Percentiles rank a stretch among this genome's conserved stretches.
Evolutionary conservation across 345 rosid species (phyloP).

Genomic region (Citrus sinensis): DNA sequence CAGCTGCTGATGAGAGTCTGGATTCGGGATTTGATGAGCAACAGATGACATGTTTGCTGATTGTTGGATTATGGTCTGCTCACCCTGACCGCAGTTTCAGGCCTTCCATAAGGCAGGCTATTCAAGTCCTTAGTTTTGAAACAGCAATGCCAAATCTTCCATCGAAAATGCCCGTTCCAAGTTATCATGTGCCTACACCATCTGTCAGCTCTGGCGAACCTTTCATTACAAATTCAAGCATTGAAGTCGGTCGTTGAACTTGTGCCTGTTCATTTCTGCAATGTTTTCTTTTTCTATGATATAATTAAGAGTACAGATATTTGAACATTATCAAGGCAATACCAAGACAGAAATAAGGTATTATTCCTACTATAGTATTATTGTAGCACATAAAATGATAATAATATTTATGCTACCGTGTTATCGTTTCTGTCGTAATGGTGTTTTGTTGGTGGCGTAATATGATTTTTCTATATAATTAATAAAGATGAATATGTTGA

Average conservation of each 20-base stretch:
- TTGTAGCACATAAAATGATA: no score
- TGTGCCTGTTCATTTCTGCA: not conserved
- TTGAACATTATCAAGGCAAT: no score
- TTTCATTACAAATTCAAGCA: not conserved
- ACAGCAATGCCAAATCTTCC: conserved; percentile 13
- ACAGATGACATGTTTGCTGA: not conserved
- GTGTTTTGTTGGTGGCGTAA: no score
- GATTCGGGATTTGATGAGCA: not conserved
- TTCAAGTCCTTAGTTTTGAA: conserved; percentile 22
- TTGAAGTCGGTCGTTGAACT: not conserved
- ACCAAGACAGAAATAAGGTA: no score
- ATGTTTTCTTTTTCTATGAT: no score
- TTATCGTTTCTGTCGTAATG: no score
- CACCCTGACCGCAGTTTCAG: not conserved
- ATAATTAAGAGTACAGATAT: no score
- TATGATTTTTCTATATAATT: no score
- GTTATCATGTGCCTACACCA: not conserved
- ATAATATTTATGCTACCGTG: no score
- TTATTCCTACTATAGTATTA: no score
- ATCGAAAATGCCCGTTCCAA: conserved; percentile 18
- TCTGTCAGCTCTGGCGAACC: not conserved
- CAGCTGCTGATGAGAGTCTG: not conserved
- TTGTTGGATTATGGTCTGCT: conserved; percentile 4
- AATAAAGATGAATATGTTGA: no score
- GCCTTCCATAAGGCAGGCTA: conserved; percentile 15